Percentiles rank a stretch among this genome's conserved stretches.
Evolutionary conservation across 805 yeast genomes (phyloP).

Genomic region (Ogataea pini): DNA sequence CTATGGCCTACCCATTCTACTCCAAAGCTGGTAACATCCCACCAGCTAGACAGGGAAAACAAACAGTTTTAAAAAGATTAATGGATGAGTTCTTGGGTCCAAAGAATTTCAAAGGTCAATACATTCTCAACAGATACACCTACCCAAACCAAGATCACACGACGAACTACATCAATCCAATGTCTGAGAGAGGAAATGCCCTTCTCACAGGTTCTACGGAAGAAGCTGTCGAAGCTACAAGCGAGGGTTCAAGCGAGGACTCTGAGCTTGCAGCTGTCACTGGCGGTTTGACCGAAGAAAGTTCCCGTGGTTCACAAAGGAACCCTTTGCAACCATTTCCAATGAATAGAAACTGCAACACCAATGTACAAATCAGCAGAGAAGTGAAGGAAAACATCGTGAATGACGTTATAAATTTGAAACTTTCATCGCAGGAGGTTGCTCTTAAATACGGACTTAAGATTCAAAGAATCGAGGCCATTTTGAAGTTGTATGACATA

Average conservation of each 20-base stretch:
- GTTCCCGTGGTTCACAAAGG: slow-evolving; percentile 13
- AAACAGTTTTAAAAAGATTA: slow-evolving; percentile 58
- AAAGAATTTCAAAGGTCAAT: slow-evolving; percentile 79
- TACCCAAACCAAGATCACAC: slow-evolving; percentile 64
- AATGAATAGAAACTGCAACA: slow-evolving; percentile 63
- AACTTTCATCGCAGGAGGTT: slow-evolving; percentile 64
- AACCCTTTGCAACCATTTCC: slow-evolving; percentile 77
- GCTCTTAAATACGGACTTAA: slow-evolving; percentile 79
- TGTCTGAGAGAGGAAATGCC: slow-evolving; percentile 43
- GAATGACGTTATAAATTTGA: slow-evolving; percentile 48
- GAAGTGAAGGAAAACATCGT: slow-evolving; percentile 62
- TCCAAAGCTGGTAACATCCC: slow-evolving; percentile 46
- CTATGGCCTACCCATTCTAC: slow-evolving; percentile 55
- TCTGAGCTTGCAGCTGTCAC: slow-evolving; percentile 20
- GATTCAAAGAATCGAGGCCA: slow-evolving; percentile 87
- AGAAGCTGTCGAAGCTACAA: slow-evolving; percentile 9
- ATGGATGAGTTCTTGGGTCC: slow-evolving; percentile 82
- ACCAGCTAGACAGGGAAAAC: slow-evolving; percentile 37
- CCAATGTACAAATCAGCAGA: slow-evolving; percentile 61
- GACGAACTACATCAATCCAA: slow-evolving; percentile 72
- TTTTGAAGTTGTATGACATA: slow-evolving; percentile 63
- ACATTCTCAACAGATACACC: slow-evolving; percentile 71
- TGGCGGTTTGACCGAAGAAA: slow-evolving; percentile 12
- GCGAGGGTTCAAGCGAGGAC: slow-evolving; percentile 14
- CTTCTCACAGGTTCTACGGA: slow-evolving; percentile 19